phyloP scores from a whole-genome alignment of 2,329 filamentous ascomycete species.

The Monosporascus sp. region DNA sequence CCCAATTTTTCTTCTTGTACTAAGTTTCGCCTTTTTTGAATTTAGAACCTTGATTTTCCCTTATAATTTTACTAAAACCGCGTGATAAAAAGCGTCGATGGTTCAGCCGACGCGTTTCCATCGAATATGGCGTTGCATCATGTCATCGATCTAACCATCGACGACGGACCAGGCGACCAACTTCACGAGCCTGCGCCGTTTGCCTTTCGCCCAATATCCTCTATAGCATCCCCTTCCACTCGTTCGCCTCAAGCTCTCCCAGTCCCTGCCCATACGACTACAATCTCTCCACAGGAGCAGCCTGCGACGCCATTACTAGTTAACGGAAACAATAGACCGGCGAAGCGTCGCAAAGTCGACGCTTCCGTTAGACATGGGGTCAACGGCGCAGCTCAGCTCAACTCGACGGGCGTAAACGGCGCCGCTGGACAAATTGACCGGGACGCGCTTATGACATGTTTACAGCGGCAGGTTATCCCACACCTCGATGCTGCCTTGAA shows the following conservation, averaged over 20 bases:
- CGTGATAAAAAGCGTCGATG: slow-evolving; percentile 1
- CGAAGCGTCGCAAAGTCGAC: slow-evolving; percentile 11
- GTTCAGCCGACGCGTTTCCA: not conserved
- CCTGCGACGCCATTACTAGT: too few species aligned
- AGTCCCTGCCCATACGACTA: not conserved
- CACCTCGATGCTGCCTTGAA: slow-evolving; percentile 17
- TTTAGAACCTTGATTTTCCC: not conserved
- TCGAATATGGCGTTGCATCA: not conserved
- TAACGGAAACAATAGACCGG: slow-evolving; percentile 1
- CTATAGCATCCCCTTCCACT: not conserved
- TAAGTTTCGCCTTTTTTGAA: not conserved
- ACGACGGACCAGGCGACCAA: slow-evolving; percentile 8
- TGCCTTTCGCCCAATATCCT: not conserved
- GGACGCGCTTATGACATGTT: slow-evolving; percentile 12
- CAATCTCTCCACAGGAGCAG: not conserved
- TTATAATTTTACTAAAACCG: not conserved
- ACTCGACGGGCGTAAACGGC: not conserved
- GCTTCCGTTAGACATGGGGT: not conserved
- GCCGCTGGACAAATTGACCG: slow-evolving; percentile 3
- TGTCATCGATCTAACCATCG: slow-evolving; percentile 13
- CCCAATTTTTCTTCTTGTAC: slow-evolving; percentile 1
- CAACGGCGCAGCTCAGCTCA: not conserved
- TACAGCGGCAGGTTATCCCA: slow-evolving; percentile 22
- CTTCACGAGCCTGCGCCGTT: not conserved
- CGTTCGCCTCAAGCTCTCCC: not conserved